Percentiles rank a stretch among this genome's conserved stretches.
Evolutionary conservation across 2,329 filamentous ascomycete species (phyloP).

Genomic region (Epichloe uncinata): DNA sequence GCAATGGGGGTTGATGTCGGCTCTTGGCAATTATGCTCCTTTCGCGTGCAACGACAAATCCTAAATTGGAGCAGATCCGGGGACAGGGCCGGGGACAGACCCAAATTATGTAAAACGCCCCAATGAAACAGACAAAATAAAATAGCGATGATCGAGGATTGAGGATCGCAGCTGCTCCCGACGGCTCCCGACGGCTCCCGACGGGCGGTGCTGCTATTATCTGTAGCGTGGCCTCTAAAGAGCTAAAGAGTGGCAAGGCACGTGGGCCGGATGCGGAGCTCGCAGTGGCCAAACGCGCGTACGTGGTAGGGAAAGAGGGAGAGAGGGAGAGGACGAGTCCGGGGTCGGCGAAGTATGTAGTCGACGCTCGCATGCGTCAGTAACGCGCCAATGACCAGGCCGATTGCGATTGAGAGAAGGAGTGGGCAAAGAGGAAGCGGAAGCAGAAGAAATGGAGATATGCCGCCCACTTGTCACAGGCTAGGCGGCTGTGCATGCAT

Average conservation of each 20-base stretch:
- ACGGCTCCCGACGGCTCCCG: no score
- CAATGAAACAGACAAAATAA: no score
- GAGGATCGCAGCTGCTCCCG: background rate
- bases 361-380: background rate
- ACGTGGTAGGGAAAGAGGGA: background rate
- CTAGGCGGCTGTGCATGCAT: no score
- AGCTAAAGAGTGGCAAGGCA: background rate
- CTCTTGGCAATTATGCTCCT: no score
- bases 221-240: background rate
- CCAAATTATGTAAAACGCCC: no score
- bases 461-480: no score
- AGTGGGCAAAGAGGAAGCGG: background rate
- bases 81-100: no score
- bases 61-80: no score
- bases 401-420: no score
- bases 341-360: background rate
- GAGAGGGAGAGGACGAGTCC: background rate
- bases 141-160: background rate
- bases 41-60: no score
- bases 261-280: background rate
- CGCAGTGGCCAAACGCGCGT: background rate
- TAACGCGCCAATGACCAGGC: background rate
- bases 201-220: no score
- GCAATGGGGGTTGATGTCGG: background rate
- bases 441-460: background rate